Evolutionary conservation across 371 early-diverging fungal genomes (phyloP).

Genomic region (Cladochytrium tenue): DNA sequence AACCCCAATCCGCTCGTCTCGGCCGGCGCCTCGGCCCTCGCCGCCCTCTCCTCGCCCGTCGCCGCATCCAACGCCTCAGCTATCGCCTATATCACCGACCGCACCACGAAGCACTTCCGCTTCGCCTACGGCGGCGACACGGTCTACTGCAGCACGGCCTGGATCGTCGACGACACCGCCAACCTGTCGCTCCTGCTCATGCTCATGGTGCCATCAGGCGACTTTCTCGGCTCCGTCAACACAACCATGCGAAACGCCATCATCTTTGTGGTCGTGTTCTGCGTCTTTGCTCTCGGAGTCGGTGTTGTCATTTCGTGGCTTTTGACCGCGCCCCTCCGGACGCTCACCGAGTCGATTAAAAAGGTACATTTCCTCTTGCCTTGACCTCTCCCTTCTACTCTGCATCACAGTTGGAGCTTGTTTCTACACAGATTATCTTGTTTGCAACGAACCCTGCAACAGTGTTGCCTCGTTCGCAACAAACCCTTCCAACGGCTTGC

Average conservation of each 20-base stretch:
- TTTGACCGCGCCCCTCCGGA: constrained; percentile 33
- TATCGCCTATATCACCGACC: constrained; percentile 6
- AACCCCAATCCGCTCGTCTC: constrained; percentile 15
- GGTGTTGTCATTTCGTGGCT: constrained; percentile 32
- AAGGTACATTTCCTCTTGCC: too few species aligned
- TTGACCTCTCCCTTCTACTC: too few species aligned
- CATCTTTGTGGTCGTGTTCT: constrained; percentile 22
- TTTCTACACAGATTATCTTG: too few species aligned
- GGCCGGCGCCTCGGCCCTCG: constrained; percentile 6
- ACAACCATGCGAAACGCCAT: constrained; percentile 8
- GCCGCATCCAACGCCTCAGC: too few species aligned
- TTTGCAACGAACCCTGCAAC: too few species aligned
- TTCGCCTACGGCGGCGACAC: constrained; percentile 9
- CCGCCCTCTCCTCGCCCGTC: too few species aligned
- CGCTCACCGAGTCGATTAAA: neutral
- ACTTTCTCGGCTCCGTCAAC: constrained; percentile 5
- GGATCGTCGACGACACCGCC: constrained; percentile 5
- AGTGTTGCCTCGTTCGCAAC: too few species aligned
- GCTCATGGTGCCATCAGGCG: constrained; percentile 5
- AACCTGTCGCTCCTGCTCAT: constrained; percentile 8
- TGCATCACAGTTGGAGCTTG: too few species aligned
- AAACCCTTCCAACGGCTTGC: too few species aligned
- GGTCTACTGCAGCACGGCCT: constrained; percentile 5
- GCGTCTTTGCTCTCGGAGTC: constrained; percentile 31
- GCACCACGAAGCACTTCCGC: neutral